Conservation (phyloP, 176 grass and related monocot genomes). For the Eremochloa ophiuroides region DNA sequence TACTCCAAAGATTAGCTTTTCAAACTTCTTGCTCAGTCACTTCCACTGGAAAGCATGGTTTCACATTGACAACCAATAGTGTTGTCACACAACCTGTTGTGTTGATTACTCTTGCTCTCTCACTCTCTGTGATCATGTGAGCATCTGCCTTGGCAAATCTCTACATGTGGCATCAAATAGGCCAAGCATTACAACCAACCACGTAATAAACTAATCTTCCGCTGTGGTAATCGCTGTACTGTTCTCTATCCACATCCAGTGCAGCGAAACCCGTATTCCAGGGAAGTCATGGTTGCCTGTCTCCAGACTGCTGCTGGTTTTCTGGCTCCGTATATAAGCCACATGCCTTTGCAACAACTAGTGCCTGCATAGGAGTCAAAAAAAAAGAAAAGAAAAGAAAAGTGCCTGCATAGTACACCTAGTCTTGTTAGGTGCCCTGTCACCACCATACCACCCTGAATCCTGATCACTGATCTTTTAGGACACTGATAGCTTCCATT, state of each 20-base stretch:
- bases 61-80: slow-evolving; percentile 9
- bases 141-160: not conserved
- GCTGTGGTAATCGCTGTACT: not conserved
- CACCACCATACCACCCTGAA: not conserved
- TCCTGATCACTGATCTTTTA: not conserved
- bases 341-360: not conserved
- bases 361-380: too few relatives aligned
- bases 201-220: not conserved
- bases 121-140: not conserved
- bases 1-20: not conserved
- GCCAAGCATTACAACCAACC: not conserved
- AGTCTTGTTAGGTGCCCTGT: not conserved
- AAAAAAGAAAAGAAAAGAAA: too few relatives aligned
- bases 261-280: not conserved
- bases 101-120: not conserved
- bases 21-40: not conserved
- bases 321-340: not conserved
- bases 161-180: not conserved
- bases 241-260: not conserved
- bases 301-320: not conserved
- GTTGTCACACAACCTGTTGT: not conserved
- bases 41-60: not conserved
- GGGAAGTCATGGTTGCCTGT: not conserved
- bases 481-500: not conserved
- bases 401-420: not conserved